Conservation (phyloP, 2,329 filamentous ascomycete species). For the Nannizzia gypsea region DNA sequence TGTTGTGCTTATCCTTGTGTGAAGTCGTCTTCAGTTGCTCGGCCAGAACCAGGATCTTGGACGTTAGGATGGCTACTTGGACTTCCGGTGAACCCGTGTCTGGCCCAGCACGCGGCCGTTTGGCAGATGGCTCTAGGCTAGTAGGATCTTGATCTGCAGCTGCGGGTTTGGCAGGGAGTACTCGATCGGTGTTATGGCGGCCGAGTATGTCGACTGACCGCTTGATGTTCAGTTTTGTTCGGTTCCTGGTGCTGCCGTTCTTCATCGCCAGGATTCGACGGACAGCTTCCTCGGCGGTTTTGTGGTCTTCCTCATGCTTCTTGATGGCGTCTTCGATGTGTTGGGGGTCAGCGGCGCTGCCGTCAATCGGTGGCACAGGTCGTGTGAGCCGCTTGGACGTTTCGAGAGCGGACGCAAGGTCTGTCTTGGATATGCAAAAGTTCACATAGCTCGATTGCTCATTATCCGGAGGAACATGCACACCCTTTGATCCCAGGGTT, state of each 20-base stretch:
- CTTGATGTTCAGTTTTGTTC: constrained; percentile 67
- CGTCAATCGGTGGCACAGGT: constrained; percentile 23
- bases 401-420: constrained; percentile 54
- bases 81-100: constrained; percentile 95
- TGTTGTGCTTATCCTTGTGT: constrained; percentile 85
- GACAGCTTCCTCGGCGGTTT: constrained; percentile 62
- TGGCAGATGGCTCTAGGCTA: constrained; percentile 30
- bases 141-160: constrained; percentile 19
- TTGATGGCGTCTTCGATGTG: constrained; percentile 27
- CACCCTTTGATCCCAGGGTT: background rate
- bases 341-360: constrained; percentile 27
- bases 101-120: constrained; percentile 57
- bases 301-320: constrained; percentile 46
- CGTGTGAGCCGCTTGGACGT: constrained; percentile 54
- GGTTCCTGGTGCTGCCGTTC: constrained; percentile 67
- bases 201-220: constrained; percentile 82
- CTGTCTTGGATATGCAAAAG: constrained; percentile 57
- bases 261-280: constrained; percentile 64
- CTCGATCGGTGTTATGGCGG: constrained; percentile 71
- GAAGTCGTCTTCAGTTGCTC: constrained; percentile 58
- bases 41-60: constrained; percentile 77
- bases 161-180: constrained; percentile 51
- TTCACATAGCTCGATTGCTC: constrained; percentile 46
- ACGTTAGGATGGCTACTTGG: constrained; percentile 89
- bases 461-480: constrained; percentile 8